A percentile compares a stretch with the other conserved stretches of the same genome.
Evolutionary conservation across 345 rosid species (phyloP).

Genomic region (Adansonia digitata): DNA sequence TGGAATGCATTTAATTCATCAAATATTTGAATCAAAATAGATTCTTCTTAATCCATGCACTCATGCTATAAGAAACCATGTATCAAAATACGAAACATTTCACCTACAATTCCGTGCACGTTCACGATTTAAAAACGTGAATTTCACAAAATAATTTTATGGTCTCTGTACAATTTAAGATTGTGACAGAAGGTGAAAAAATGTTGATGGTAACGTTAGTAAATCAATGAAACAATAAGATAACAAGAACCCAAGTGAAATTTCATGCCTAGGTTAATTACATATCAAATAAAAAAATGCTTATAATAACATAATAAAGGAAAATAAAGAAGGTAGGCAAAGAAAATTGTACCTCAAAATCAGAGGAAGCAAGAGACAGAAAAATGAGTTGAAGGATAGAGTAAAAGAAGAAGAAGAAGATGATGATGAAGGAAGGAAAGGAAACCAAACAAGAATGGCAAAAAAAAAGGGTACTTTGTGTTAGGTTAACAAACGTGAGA

Average conservation of each 20-base stretch:
- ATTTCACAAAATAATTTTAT: too few relatives aligned
- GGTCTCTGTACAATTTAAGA: too few relatives aligned
- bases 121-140: too few relatives aligned
- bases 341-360: conserved; percentile 16
- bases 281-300: neutral
- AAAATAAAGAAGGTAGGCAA: neutral
- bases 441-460: conserved; percentile 6
- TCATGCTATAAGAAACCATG: neutral
- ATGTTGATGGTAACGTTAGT: neutral
- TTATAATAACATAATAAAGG: neutral
- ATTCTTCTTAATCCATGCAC: neutral
- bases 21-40: neutral
- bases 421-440: too few relatives aligned
- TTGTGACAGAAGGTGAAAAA: too few relatives aligned
- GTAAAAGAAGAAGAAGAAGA: neutral
- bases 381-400: conserved; percentile 8
- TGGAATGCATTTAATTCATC: neutral
- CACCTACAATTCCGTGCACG: too few relatives aligned
- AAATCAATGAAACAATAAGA: neutral
- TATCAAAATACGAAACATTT: too few relatives aligned
- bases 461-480: neutral
- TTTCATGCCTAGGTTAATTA: neutral
- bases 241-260: neutral
- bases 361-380: neutral
- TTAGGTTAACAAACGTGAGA: conserved; percentile 22